Evolutionary conservation across 805 yeast genomes (phyloP).

Genomic region (Priceomyces fermenticarens): DNA sequence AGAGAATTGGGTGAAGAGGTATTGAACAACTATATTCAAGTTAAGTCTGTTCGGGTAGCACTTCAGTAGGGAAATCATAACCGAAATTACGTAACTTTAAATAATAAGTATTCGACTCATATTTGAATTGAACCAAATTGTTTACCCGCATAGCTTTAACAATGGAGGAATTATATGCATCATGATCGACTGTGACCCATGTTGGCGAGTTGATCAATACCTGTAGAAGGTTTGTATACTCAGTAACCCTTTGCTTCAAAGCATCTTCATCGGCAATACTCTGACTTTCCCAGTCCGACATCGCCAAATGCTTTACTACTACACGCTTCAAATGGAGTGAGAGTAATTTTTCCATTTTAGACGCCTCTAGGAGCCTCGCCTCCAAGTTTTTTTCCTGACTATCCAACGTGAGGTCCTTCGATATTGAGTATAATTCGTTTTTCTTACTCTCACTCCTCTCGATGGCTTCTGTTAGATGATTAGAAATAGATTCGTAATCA

Average conservation of each 20-base stretch:
- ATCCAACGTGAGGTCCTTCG: background rate
- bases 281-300: constrained; percentile 8
- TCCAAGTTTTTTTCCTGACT: constrained; percentile 3
- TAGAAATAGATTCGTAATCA: constrained; percentile 1
- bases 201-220: constrained; percentile 5
- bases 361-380: constrained; percentile 7
- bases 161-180: constrained; percentile 4
- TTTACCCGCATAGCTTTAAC: constrained; percentile 9
- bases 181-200: constrained; percentile 12
- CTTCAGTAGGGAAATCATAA: constrained; percentile 2
- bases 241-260: constrained; percentile 8
- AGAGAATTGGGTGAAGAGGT: constrained; percentile 39
- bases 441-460: constrained; percentile 1
- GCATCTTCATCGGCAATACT: constrained; percentile 5
- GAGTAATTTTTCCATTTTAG: constrained; percentile 6
- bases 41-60: constrained; percentile 20
- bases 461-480: constrained; percentile 3
- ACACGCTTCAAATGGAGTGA: constrained; percentile 9
- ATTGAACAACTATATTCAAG: constrained; percentile 31
- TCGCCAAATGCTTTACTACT: constrained; percentile 9
- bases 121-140: constrained; percentile 7
- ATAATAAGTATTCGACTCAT: constrained; percentile 3
- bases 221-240: constrained; percentile 6
- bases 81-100: constrained; percentile 7
- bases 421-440: constrained; percentile 1